A percentile compares a stretch with the other conserved stretches of the same genome.
Conservation (phyloP, 225 moss, liverwort and hornwort species). For the Polytrichum commune region DNA sequence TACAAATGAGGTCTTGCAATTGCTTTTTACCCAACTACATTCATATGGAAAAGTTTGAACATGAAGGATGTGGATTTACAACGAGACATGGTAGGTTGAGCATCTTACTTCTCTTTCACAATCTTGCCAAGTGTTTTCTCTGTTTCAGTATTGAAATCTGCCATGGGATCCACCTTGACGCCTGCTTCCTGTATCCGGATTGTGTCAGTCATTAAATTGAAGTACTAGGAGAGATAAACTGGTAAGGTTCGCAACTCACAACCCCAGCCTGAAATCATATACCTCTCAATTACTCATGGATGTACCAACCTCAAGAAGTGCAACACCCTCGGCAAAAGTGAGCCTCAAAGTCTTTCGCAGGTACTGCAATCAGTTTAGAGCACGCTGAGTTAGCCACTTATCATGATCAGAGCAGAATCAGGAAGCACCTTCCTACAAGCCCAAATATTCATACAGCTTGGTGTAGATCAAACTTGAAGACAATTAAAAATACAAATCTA, state of each 20-base stretch:
- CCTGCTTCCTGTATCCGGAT: constrained; percentile 58
- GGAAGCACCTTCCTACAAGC: too few relatives aligned
- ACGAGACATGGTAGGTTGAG: background rate
- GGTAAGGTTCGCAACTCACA: background rate
- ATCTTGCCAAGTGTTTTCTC: constrained; percentile 82
- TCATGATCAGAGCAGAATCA: background rate
- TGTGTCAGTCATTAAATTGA: background rate
- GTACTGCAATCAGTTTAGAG: constrained; percentile 44
- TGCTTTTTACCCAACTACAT: too few relatives aligned
- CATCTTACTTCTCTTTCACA: constrained; percentile 83
- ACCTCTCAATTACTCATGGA: too few relatives aligned
- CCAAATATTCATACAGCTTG: too few relatives aligned
- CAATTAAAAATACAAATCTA: background rate
- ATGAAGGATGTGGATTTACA: too few relatives aligned
- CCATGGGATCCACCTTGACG: constrained; percentile 76
- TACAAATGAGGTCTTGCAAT: too few relatives aligned
- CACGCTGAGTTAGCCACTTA: background rate
- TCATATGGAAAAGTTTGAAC: too few relatives aligned
- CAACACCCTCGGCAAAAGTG: constrained; percentile 84
- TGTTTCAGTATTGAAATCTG: constrained; percentile 81
- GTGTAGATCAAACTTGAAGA: too few relatives aligned
- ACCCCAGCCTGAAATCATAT: background rate
- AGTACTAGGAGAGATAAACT: too few relatives aligned
- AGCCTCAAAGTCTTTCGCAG: constrained; percentile 64
- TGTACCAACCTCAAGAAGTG: constrained; percentile 65